Evolutionary conservation across 2,329 filamentous ascomycete genomes (phyloP).

Genomic region (Apiospora arundinis): DNA sequence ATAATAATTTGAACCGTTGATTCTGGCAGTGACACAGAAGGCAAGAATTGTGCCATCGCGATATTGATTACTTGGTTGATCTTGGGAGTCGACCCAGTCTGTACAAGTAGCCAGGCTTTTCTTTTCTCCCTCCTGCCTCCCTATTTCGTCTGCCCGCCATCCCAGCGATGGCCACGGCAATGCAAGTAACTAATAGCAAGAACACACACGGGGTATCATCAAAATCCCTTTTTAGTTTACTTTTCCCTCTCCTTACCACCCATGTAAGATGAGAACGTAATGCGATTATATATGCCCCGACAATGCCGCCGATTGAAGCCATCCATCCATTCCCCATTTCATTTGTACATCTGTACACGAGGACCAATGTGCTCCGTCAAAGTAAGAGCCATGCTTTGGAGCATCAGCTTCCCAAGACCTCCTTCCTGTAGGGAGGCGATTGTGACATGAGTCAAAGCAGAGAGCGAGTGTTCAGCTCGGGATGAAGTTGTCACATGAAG

Average conservation of each 20-base stretch:
- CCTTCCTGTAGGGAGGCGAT: background rate
- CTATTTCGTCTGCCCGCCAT: background rate
- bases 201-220: constrained; percentile 6
- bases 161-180: background rate
- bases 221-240: constrained; percentile 7
- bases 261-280: background rate
- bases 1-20: too few relatives aligned
- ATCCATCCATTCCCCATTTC: background rate
- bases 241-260: background rate
- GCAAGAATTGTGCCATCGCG: background rate
- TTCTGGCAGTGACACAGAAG: background rate
- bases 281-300: background rate
- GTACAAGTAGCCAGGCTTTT: too few relatives aligned
- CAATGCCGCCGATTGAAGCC: background rate
- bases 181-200: background rate
- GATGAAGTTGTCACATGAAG: background rate
- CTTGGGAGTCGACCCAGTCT: background rate
- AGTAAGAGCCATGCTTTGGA: background rate
- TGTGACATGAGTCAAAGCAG: background rate
- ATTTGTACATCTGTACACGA: background rate
- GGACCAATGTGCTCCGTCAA: background rate
- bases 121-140: too few relatives aligned
- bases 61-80: background rate
- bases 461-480: background rate
- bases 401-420: background rate